A percentile compares a stretch with the other conserved stretches of the same genome.
Conservation (phyloP, 2,329 filamentous ascomycete genomes). For the Onygenales sp. region DNA sequence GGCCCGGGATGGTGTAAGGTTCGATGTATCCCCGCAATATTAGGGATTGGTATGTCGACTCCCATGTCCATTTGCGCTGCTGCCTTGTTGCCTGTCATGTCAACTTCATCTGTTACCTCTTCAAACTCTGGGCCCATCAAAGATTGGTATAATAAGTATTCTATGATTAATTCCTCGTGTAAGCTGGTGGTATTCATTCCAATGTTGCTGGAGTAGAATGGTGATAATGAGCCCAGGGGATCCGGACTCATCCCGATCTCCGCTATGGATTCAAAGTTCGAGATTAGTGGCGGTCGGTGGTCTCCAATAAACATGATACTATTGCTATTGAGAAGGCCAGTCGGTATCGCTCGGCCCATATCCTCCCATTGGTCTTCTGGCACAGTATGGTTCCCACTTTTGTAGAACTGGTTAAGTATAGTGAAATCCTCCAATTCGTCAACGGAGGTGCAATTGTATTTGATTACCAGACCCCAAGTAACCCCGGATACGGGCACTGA, state of each 20-base stretch:
- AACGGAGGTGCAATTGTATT: conserved; percentile 1
- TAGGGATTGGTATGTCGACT: background rate
- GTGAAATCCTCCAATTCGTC: background rate
- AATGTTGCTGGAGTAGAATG: no score
- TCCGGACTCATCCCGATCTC: no score
- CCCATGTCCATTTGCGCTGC: background rate
- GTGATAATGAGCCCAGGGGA: no score
- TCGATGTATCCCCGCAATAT: background rate
- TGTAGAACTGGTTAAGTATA: background rate
- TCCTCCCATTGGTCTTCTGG: background rate
- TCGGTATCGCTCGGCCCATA: background rate
- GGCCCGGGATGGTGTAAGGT: background rate
- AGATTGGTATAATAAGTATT: background rate
- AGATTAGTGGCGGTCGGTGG: background rate
- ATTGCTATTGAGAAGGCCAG: background rate
- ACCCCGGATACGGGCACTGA: background rate
- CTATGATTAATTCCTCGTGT: background rate
- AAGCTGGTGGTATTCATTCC: background rate
- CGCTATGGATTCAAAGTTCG: no score
- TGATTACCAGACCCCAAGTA: background rate
- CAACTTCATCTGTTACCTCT: no score
- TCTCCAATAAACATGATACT: background rate
- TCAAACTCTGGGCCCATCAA: background rate
- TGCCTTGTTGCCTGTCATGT: no score
- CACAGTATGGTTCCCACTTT: background rate